phyloP scores from a whole-genome alignment of 768 basidiomycete genomes.

The Epithele typhae region DNA sequence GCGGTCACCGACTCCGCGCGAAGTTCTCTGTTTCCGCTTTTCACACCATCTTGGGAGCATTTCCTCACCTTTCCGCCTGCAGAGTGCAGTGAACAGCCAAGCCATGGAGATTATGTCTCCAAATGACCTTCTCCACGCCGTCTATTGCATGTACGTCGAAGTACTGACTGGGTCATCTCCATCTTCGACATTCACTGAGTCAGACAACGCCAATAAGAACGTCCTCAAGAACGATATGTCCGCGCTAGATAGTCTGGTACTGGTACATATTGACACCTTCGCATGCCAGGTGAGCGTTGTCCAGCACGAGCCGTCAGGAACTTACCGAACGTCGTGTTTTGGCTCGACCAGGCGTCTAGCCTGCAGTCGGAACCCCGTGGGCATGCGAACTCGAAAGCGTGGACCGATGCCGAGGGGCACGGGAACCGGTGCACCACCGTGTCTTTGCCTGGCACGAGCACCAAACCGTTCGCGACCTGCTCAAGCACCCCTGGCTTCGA shows the following conservation, averaged over 20 bases:
- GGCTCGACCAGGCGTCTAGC: constrained; percentile 12
- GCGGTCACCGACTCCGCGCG: too few relatives aligned
- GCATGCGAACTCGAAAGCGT: constrained; percentile 10
- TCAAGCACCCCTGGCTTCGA: neutral
- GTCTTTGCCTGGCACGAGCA: neutral
- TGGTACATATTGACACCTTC: constrained; percentile 1
- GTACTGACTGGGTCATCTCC: too few relatives aligned
- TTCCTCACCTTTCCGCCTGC: too few relatives aligned
- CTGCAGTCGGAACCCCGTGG: constrained; percentile 1
- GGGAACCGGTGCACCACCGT: constrained; percentile 6
- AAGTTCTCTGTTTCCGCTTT: too few relatives aligned
- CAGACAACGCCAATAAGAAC: too few relatives aligned
- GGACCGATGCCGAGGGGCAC: constrained; percentile 7
- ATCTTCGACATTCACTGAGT: too few relatives aligned
- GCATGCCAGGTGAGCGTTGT: neutral
- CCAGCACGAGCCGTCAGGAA: neutral
- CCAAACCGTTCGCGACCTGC: constrained; percentile 1
- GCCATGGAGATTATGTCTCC: too few relatives aligned
- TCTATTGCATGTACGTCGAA: too few relatives aligned
- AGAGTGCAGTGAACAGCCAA: too few relatives aligned
- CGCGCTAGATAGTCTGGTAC: neutral
- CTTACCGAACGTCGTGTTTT: constrained; percentile 12
- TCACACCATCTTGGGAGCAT: too few relatives aligned
- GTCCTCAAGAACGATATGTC: too few relatives aligned
- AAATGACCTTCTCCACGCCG: too few relatives aligned